Base-by-base conservation (phyloP, 768 basidiomycete genomes). In the Boletus huronensis region DNA sequence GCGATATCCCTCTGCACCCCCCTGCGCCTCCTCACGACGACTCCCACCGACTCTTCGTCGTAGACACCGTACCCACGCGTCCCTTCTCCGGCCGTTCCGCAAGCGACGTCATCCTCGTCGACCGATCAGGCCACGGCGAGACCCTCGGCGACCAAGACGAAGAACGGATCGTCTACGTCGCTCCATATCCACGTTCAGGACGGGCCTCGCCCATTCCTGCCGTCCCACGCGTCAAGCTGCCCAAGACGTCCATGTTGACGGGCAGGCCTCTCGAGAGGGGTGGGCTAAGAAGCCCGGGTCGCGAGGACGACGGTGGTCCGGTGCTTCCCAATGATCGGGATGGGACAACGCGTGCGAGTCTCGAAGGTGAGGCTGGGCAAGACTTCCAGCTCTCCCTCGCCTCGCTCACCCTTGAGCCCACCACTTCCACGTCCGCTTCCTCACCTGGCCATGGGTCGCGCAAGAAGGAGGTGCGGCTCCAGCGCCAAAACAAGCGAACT, bases 161-260 rank as follows among this genome's bases (percentile, higher is more conserved):
- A 19, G 89, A 91, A 52, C 64, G 80, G 5, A 90, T 91, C 51
- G 88, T 91, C 10, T 90, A 90, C 62, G 84, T 83, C 25, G 87
- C 88, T 0, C 88, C 89, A 0, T 80, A 87, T 62, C 88, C 88
- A 5, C 80, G 85, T 1, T 61, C 61, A 3, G 48, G 50, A 3
- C 50, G 54, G 23, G 42, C 31, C 26, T 58, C 67, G 5, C 65
- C 64, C 41, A 2, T 43, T 6, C 47, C 62, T 10, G 9, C 52
- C 39, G n/a, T 57, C 6, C 61, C 62, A 1, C 54, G 52, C 9
- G 57, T 61, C 48, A 45, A 52, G 25, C 40, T 68, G 16, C 60
- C 69, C 14, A 31, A 50, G 5, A 65, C 58, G 31, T 70, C 69
- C 4, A 54, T 70, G 48, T 45, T 70, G 39, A 70, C 66, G 1